Evolutionary conservation across 306 rosid species (phyloP), one percentile per base, ranked within the genome.

Genomic region (Begonia peltatifolia): DNA sequence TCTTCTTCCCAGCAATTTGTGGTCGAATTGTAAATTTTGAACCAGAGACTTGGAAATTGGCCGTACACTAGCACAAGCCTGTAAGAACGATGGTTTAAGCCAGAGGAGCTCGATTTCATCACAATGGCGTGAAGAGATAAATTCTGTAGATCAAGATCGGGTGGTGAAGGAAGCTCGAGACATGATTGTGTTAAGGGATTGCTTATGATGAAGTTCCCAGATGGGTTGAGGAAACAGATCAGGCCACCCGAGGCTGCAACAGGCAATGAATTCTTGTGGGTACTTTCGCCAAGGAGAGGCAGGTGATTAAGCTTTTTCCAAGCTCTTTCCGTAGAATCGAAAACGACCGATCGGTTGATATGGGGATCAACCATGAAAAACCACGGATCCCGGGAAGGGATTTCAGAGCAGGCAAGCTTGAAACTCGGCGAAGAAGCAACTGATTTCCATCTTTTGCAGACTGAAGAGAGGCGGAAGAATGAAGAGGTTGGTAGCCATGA

Each of bases 401-500:
- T 47, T 35, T 51, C 63, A 1, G 93, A 83, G 74, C 97, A 89
- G 36, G 95, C 87, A 4, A 59, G 87, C 87, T 74, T 84, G 78
- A 89, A 89, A 73, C 94, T 79, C 10, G 65, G 61, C 46, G 97
- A 89, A 59, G 50, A 66, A 9, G 87, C 74, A 49, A 78, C 80
- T 9, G 92, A 89, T 57, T 75, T 84, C 97, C 97, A 89, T 67
- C 95, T 80, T 60, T 89, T 89, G 87, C 90, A 80, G 61, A 90
- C 94, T 0, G 86, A 78, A 66, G 81, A 68, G 11, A 83, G 80
- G 70, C 94, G 92, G 59, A 85, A 79, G 68, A 90, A 90, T 15
- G 84, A 41, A 1, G 97, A 90, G 63, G 95, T 72, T 14, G 95
- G 94, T 22, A 90, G 74, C 87, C 97, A 63, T 12, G 95, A 85